These are phyloP conservation scores for Aspergillus sp. DNA, from an alignment of 2,329 filamentous ascomycete genomes.

Conservation along the genomic window DNA sequence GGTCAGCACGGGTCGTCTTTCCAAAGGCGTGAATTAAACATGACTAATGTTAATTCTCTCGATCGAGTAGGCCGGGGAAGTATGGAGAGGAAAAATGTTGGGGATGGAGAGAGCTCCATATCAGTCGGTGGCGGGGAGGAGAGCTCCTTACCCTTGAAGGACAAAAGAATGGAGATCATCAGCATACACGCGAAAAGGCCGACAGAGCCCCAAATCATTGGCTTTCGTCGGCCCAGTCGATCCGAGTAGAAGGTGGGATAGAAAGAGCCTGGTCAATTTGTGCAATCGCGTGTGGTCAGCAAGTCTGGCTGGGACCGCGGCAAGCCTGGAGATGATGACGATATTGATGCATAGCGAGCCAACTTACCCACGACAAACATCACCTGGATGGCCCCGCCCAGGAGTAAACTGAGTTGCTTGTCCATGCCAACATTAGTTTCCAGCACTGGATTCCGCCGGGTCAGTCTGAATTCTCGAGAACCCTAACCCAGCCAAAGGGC, in stretches of 20 bases:
- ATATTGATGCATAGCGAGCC: background rate
- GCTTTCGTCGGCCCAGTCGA: conserved; percentile 37
- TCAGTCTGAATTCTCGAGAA: background rate
- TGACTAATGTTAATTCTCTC: background rate
- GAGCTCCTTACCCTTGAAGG: conserved; percentile 37
- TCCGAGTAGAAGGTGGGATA: conserved; percentile 49
- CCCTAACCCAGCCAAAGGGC: background rate
- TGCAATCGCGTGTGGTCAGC: conserved; percentile 2
- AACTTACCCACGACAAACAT: conserved; percentile 29
- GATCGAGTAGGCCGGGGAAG: background rate
- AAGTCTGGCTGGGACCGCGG: background rate
- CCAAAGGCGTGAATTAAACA: background rate
- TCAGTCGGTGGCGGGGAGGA: background rate
- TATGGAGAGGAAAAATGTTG: background rate
- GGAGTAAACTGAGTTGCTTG: conserved; percentile 45
- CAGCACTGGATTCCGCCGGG: conserved; percentile 31
- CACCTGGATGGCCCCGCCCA: conserved; percentile 44
- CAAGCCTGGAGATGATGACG: too few species aligned
- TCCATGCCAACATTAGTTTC: conserved; percentile 47
- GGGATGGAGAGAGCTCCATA: background rate
- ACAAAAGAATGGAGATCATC: conserved; percentile 41
- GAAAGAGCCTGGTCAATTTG: conserved; percentile 32
- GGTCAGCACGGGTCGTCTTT: background rate
- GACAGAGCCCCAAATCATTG: conserved; percentile 38
- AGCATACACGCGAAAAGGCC: conserved; percentile 42